A percentile compares a stretch with the other conserved stretches of the same genome.
These are phyloP conservation scores for Acanthochlamys bracteata DNA, from an alignment of 106 monocot genomes.

Conservation along the genomic window DNA sequence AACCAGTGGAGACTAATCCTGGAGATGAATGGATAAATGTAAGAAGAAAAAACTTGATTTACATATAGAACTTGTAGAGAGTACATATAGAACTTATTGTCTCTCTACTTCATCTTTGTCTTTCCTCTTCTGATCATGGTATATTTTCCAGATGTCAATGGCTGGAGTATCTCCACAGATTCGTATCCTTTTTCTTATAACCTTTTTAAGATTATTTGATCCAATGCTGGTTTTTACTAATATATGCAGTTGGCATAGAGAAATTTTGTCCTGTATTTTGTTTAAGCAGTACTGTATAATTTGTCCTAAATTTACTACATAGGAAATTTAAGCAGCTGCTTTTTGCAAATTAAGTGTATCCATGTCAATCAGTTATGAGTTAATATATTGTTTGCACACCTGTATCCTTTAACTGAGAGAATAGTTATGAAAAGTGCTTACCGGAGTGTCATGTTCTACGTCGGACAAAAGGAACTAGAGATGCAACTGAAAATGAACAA, in stretches of 20 bases:
- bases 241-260: no score
- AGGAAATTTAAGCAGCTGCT: constrained; percentile 1
- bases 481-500: constrained; percentile 96
- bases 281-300: no score
- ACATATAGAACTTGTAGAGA: no score
- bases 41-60: constrained; percentile 42
- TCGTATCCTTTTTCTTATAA: constrained; percentile 23
- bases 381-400: not conserved
- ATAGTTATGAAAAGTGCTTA: constrained; percentile 88
- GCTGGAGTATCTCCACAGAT: constrained; percentile 48
- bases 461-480: constrained; percentile 93
- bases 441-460: constrained; percentile 87
- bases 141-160: constrained; percentile 78
- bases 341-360: not conserved
- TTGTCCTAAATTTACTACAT: no score
- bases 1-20: constrained; percentile 83
- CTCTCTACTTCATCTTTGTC: not conserved
- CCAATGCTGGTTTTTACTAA: no score
- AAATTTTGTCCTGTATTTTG: no score
- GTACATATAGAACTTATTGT: no score
- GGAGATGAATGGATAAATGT: constrained; percentile 96
- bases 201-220: no score
- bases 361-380: not conserved
- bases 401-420: constrained; percentile 15
- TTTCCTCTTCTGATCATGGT: constrained; percentile 9